Evolutionary conservation across 2,329 filamentous ascomycete species (phyloP).

Genomic region (Zalaria sp.): DNA sequence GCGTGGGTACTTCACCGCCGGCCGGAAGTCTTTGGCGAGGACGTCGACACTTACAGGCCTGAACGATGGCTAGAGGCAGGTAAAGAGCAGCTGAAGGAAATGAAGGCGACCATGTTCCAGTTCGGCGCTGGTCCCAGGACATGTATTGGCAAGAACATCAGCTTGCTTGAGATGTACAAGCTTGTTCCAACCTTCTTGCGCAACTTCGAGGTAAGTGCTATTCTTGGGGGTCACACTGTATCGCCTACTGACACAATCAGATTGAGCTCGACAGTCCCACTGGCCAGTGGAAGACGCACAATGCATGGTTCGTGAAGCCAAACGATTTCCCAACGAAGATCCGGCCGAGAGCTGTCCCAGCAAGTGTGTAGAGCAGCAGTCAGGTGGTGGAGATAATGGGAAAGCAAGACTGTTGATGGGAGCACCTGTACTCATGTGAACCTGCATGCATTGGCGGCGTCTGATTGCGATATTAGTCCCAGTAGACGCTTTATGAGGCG

Average conservation of each 20-base stretch:
- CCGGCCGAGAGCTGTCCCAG: conserved; percentile 14
- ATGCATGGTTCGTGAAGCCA: conserved; percentile 41
- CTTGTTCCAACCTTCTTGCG: conserved; percentile 43
- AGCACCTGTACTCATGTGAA: too few species aligned
- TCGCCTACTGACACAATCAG: conserved; percentile 7
- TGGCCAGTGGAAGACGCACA: conserved; percentile 32
- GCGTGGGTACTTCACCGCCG: conserved; percentile 62
- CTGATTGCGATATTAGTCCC: too few species aligned
- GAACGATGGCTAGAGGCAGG: conserved; percentile 49
- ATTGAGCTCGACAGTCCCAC: conserved; percentile 25
- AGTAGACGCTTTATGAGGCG: too few species aligned
- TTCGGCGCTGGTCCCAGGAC: conserved; percentile 60
- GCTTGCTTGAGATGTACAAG: conserved; percentile 36
- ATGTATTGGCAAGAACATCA: conserved; percentile 46
- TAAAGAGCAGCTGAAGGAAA: conserved; percentile 45
- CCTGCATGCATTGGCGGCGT: too few species aligned
- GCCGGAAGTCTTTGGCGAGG: conserved; percentile 51
- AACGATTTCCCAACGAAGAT: conserved; percentile 30
- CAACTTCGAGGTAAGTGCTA: conserved; percentile 41
- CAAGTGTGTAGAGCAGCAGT: neutral
- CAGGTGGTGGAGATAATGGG: neutral
- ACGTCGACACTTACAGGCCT: conserved; percentile 52
- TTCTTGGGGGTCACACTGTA: neutral
- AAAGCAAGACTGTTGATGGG: too few species aligned
- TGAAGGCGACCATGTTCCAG: conserved; percentile 58